Evolutionary conservation across 306 rosid genomes (phyloP).

Genomic region (Corylus americana): DNA sequence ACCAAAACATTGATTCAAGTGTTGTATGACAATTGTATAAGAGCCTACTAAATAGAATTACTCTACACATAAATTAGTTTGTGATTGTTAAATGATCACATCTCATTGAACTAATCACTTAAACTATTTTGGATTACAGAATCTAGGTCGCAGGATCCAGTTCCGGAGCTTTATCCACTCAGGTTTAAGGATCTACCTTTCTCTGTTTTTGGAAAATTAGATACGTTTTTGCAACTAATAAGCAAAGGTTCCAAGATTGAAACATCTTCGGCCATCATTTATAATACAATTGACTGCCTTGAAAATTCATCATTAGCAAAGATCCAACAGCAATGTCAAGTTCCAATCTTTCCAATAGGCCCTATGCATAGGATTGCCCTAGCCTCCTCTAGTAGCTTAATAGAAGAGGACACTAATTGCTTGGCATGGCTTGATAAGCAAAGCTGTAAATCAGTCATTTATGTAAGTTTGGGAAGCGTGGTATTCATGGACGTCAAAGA

Average conservation of each 20-base stretch:
- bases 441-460: slow-evolving; percentile 18
- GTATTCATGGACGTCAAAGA: slow-evolving; percentile 44
- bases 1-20: no score
- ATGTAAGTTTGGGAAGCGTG: slow-evolving; percentile 56
- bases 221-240: neutral
- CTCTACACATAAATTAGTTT: no score
- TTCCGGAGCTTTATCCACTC: slow-evolving; percentile 45
- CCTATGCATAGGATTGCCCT: slow-evolving; percentile 41
- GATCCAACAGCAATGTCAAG: slow-evolving; percentile 27
- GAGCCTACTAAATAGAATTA: no score
- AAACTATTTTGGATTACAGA: slow-evolving; percentile 20
- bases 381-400: slow-evolving; percentile 17
- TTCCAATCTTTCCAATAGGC: slow-evolving; percentile 44
- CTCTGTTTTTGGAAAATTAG: neutral
- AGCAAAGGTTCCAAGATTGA: slow-evolving; percentile 3
- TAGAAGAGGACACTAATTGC: slow-evolving; percentile 29
- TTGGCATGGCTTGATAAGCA: slow-evolving; percentile 35
- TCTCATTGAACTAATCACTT: neutral
- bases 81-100: neutral
- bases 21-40: no score
- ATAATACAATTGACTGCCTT: slow-evolving; percentile 31
- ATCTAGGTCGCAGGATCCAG: slow-evolving; percentile 8
- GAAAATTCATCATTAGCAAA: neutral
- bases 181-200: slow-evolving; percentile 54
- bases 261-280: slow-evolving; percentile 42